phyloP scores from a whole-genome alignment of 768 basidiomycete genomes.

The Xerocomus spinulosus region DNA sequence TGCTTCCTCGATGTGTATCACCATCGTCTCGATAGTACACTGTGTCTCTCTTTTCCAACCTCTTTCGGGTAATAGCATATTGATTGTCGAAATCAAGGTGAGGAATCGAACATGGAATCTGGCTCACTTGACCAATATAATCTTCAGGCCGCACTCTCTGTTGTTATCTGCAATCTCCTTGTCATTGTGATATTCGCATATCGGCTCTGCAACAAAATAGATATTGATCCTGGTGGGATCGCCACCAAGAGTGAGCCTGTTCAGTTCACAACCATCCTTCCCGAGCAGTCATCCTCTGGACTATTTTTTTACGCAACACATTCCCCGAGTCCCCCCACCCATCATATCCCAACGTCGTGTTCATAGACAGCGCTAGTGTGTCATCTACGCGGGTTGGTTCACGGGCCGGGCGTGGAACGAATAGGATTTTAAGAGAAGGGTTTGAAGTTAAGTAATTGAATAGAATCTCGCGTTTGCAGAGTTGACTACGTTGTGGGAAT shows the following conservation, averaged over 20 bases:
- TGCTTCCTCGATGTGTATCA: conserved; percentile 20
- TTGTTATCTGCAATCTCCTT: conserved; percentile 21
- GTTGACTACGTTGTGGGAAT: not conserved
- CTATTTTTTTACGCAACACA: not conserved
- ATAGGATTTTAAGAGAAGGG: not conserved
- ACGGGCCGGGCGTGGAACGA: not conserved
- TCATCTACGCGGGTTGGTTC: not conserved
- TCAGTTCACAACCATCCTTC: conserved; percentile 17
- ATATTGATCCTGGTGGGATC: not conserved
- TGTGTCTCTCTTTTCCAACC: conserved; percentile 9
- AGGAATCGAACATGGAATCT: not conserved
- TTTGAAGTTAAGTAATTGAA: not conserved
- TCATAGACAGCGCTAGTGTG: not conserved
- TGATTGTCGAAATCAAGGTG: conserved; percentile 21
- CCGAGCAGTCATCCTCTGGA: not conserved
- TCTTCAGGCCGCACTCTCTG: conserved; percentile 17
- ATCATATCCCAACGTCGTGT: not conserved
- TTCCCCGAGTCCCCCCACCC: not conserved
- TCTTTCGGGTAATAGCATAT: not conserved
- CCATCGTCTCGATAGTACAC: conserved; percentile 12
- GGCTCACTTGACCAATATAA: not conserved
- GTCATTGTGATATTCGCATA: conserved; percentile 17
- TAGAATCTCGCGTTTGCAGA: too few relatives aligned
- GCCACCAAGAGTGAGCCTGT: not conserved
- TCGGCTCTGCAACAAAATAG: conserved; percentile 6